Conservation (phyloP, 139 green algal species). For the Tetradesmus lagerheimii region DNA sequence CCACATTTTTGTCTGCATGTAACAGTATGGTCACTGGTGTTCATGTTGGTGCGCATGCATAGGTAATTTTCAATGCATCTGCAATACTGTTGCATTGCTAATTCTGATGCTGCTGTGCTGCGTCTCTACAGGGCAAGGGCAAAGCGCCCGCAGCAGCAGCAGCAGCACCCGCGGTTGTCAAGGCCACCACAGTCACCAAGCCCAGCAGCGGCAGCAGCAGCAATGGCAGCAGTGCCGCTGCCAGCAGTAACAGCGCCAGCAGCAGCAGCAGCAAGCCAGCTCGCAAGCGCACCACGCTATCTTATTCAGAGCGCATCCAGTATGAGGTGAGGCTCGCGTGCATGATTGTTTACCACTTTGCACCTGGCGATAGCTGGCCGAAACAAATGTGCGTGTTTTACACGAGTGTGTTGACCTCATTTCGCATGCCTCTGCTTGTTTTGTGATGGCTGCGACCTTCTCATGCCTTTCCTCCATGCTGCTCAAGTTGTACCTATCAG, state of each 20-base stretch:
- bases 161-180: slow-evolving; percentile 21
- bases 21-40: background rate
- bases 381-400: no score
- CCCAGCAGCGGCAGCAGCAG: slow-evolving; percentile 21
- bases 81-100: background rate
- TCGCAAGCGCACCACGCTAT: slow-evolving; percentile 45
- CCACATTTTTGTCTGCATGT: no score
- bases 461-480: no score
- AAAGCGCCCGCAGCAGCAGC: slow-evolving; percentile 6
- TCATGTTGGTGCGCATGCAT: background rate
- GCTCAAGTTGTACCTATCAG: no score
- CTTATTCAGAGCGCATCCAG: slow-evolving; percentile 59
- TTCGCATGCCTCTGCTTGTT: no score
- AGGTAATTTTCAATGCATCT: background rate
- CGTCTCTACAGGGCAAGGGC: background rate
- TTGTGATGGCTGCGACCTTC: no score
- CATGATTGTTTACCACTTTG: no score
- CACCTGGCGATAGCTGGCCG: no score
- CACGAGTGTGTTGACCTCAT: no score
- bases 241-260: slow-evolving; percentile 14
- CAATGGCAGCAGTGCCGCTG: background rate
- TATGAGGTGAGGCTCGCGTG: slow-evolving; percentile 55
- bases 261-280: slow-evolving; percentile 24
- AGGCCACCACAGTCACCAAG: slow-evolving; percentile 4
- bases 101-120: background rate